A percentile compares a stretch with the other conserved stretches of the same genome.
Conservation (phyloP, 768 basidiomycete genomes). For the Trametes sanguinea region DNA sequence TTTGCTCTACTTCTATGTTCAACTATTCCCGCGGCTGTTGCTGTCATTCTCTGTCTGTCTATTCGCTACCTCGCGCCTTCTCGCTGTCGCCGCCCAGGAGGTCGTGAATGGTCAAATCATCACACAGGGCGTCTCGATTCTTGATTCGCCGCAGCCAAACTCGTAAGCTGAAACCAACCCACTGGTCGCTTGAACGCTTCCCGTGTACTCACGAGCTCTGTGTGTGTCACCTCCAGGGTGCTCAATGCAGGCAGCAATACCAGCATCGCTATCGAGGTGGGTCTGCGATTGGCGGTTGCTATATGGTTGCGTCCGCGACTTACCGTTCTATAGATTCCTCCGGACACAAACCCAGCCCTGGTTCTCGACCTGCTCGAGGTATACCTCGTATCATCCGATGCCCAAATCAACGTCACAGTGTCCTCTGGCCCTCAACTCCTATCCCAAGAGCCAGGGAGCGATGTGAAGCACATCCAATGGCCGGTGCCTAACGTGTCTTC, state of each 20-base stretch:
- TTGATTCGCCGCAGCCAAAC: constrained; percentile 21
- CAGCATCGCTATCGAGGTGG: constrained; percentile 35
- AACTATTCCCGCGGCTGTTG: constrained; percentile 6
- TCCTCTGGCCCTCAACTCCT: constrained; percentile 40
- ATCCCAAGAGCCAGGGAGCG: constrained; percentile 41
- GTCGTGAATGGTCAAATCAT: constrained; percentile 26
- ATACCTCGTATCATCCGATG: constrained; percentile 44
- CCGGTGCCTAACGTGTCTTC: constrained; percentile 45
- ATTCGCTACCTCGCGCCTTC: not conserved
- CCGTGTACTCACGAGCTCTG: not conserved
- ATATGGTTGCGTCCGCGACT: not conserved
- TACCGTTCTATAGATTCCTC: not conserved
- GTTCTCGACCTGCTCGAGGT: constrained; percentile 40
- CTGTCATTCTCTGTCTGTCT: constrained; percentile 14
- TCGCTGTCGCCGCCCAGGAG: constrained; percentile 21
- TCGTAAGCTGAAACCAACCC: not conserved
- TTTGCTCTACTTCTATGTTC: not conserved
- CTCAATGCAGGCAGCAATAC: constrained; percentile 30
- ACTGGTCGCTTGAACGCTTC: not conserved
- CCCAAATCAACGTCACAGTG: constrained; percentile 44
- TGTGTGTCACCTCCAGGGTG: constrained; percentile 15
- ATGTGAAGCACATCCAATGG: constrained; percentile 39
- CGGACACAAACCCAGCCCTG: not conserved
- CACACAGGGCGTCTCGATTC: constrained; percentile 35
- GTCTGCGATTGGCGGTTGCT: not conserved